Conservation (phyloP, 768 basidiomycete genomes). For the Trametes coccinea region DNA sequence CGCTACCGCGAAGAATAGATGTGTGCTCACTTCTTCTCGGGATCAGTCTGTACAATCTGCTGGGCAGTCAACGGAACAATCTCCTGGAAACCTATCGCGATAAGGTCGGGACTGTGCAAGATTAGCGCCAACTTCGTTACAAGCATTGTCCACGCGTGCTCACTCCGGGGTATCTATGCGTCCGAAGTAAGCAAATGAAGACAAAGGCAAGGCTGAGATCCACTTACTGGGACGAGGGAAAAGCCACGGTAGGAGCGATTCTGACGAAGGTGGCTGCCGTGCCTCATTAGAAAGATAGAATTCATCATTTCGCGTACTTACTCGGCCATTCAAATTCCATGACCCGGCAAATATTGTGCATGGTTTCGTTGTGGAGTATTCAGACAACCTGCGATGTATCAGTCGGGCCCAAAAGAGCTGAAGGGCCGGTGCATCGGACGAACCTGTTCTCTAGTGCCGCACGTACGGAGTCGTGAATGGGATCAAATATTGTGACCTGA, state of each 20-base stretch:
- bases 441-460: constrained; percentile 70
- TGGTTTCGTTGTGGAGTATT: constrained; percentile 80
- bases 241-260: constrained; percentile 86
- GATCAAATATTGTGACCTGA: constrained; percentile 90
- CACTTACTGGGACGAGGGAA: constrained; percentile 78
- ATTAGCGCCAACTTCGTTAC: background rate
- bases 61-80: constrained; percentile 98
- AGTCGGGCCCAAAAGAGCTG: no score
- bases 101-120: constrained; percentile 73
- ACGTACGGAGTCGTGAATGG: constrained; percentile 86
- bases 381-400: constrained; percentile 52
- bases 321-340: constrained; percentile 94
- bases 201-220: background rate
- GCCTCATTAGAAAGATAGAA: constrained; percentile 3
- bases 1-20: background rate
- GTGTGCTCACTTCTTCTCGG: constrained; percentile 73
- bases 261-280: constrained; percentile 71
- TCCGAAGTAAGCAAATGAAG: background rate
- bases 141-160: constrained; percentile 22
- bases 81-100: constrained; percentile 93
- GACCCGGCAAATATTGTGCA: constrained; percentile 85
- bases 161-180: constrained; percentile 49
- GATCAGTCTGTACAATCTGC: constrained; percentile 94
- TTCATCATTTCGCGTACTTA: constrained; percentile 35
- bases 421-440: constrained; percentile 9